Base-by-base conservation (phyloP, 257 asterid species). In the Nemophila menziesii region DNA sequence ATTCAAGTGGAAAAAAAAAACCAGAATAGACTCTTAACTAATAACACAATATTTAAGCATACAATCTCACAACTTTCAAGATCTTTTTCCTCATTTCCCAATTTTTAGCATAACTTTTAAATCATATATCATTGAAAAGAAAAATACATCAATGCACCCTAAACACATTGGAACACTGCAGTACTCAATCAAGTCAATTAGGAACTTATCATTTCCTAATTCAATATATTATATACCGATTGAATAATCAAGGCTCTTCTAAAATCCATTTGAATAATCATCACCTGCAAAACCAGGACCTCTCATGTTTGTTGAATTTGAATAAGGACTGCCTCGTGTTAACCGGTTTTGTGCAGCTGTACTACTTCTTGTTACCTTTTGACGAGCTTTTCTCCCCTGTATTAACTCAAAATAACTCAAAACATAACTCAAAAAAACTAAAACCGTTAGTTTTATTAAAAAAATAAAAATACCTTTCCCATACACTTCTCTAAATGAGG, bases 401-500 rank as follows among this genome's bases (percentile, higher is more conserved):
- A 54, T 33, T 14, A n/a, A 38, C 17, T 8, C 36, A 5, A 4
- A 38, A 38, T 38, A 37, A 37, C 14, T 40, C 17, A 15, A 40
- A 1, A 18, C 15, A 37, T 12, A 12, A 40, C 22, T 11, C n/a
- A 9, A 8, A 24, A 4, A 24, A 24, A 24, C 4, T 9, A 24
- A 24, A 4, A 9, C 33, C 6, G 33, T 9, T 9, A 24, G 4
- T 4, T 24, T 4, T 4, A 9, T 9, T 4, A 9, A 24, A 18
- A 39, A 7, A 10, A 40, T 55, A 29, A 24, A 15, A 12, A 9
- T 68, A 90, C 99, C 99, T 90, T 90, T 58, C 99, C 98, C 96
- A 90, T 85, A 78, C 99, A 85, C 67, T 85, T 85, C 82, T 85
- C 99, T 73, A 90, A 56, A 72, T 90, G 99, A 49, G 96, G 94